phyloP scores from a whole-genome alignment of 2,329 filamentous ascomycete species.

The Diaporthe capsici region DNA sequence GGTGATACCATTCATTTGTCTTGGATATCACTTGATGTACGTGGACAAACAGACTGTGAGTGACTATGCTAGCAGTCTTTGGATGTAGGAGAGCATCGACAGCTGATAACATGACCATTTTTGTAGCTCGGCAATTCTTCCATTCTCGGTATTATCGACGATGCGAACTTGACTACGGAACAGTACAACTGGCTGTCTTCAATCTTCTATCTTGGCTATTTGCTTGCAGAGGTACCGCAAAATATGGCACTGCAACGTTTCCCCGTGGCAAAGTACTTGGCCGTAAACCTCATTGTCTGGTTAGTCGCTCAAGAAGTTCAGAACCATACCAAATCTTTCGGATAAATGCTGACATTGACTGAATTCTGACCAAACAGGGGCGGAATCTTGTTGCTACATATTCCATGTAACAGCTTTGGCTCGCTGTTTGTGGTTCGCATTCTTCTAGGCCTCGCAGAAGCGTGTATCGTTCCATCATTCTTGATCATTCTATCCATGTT shows the following conservation, averaged over 20 bases:
- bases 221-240: conserved; percentile 39
- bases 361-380: conserved; percentile 43
- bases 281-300: conserved; percentile 44
- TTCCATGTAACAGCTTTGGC: conserved; percentile 46
- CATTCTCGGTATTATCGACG: conserved; percentile 40
- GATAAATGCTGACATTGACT: background rate
- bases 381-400: conserved; percentile 50
- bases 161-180: conserved; percentile 49
- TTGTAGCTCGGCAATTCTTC: conserved; percentile 38
- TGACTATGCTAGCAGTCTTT: background rate
- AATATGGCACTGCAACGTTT: conserved; percentile 41
- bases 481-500: conserved; percentile 52
- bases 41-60: conserved; percentile 47
- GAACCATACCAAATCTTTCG: background rate
- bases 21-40: conserved; percentile 58
- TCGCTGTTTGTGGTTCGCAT: conserved; percentile 50
- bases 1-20: conserved; percentile 55
- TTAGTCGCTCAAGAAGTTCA: conserved; percentile 17
- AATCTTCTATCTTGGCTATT: conserved; percentile 40
- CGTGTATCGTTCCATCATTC: conserved; percentile 45
- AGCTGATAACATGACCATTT: background rate
- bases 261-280: conserved; percentile 33
- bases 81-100: background rate
- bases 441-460: conserved; percentile 48
- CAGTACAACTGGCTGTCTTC: conserved; percentile 51